Evolutionary conservation across 371 early-diverging fungal genomes (phyloP), one percentile per base, ranked within the genome.

Genomic region (Mortierella sp.): DNA sequence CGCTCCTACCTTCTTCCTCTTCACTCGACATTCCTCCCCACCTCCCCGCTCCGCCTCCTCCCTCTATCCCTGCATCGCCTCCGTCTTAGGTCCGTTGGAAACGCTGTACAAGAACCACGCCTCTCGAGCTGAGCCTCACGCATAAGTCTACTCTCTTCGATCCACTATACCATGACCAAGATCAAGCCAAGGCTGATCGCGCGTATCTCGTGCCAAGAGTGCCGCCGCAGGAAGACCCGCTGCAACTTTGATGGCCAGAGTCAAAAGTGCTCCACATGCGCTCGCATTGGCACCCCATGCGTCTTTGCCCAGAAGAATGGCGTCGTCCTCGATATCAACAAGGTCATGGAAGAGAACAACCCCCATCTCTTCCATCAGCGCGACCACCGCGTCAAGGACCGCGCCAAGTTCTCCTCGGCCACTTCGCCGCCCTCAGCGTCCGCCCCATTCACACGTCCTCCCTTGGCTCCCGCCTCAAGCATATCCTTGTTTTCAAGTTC

Each of bases 281-380:
- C 67, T n/a, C 63, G 76, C 19, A 74, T 74, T 34, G 76, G 76
- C 47, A 74, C 76, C 1, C 47, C 60, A 9, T 74, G 76, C 49
- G 60, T 74, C 61, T 74, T 74, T 56, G 47, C 76, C 5, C 76
- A 74, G 53, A 74, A 74, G 76, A 74, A 74, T 28, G 76, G 76
- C 9, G 61, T 63, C 51, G 45, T 74, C 29, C 76, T 74, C 49
- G 76, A 74, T 63, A 74, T 74, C 39, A 64, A 74, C 22, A 74
- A 74, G 61, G 76, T 74, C 64, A 74, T 74, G 67, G 76, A 74
- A 39, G 76, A 74, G 28, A 74, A 74, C 58, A 74, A 74, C 46
- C 76, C 76, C 37, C 76, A 74, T 40, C 61, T 74, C 7, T 57
- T 67, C 45, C 63, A 74, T 40, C 76, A 63, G 46, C 63, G 68